Conservation (phyloP, 805 yeast genomes). For the Ogataea pignaliae region DNA sequence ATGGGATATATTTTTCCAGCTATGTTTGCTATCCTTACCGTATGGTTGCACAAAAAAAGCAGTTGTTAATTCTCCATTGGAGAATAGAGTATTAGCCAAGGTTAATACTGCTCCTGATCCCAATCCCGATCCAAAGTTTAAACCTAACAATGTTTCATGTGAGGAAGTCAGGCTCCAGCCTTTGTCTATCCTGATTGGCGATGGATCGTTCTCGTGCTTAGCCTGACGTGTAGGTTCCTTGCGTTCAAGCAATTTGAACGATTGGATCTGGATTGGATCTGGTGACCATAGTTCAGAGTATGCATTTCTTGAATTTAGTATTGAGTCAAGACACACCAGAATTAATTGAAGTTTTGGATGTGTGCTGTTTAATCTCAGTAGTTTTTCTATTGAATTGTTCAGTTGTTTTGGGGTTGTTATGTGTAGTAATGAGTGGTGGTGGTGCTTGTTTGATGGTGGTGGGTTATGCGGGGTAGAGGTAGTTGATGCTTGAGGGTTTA, state of each 20-base stretch:
- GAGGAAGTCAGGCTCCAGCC: slow-evolving; percentile 9
- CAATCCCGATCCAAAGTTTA: neutral
- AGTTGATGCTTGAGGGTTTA: slow-evolving; percentile 14
- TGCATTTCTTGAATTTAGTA: slow-evolving; percentile 21
- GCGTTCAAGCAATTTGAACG: slow-evolving; percentile 8
- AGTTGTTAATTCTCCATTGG: slow-evolving; percentile 21
- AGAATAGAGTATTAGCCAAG: slow-evolving; percentile 26
- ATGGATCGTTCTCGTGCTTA: slow-evolving; percentile 3
- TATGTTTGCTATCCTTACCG: slow-evolving; percentile 3
- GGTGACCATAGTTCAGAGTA: slow-evolving; percentile 27
- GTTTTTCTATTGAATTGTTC: slow-evolving; percentile 10
- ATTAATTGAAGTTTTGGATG: slow-evolving; percentile 15
- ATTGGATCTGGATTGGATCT: slow-evolving; percentile 8
- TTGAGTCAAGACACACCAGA: slow-evolving; percentile 26
- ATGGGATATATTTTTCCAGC: slow-evolving; percentile 9
- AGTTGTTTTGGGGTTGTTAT: slow-evolving; percentile 28
- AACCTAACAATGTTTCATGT: neutral
- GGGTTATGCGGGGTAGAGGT: neutral
- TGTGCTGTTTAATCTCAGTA: slow-evolving; percentile 8
- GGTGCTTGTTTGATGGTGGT: slow-evolving; percentile 2
- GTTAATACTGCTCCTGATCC: neutral
- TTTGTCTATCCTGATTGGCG: slow-evolving; percentile 10
- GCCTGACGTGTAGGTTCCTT: neutral
- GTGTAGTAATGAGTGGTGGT: slow-evolving; percentile 18
- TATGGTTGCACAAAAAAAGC: slow-evolving; percentile 18